Percentiles rank a stretch among this genome's conserved stretches.
Evolutionary conservation across 2,329 filamentous ascomycete species (phyloP).

Genomic region (Talaromyces verruculosus): DNA sequence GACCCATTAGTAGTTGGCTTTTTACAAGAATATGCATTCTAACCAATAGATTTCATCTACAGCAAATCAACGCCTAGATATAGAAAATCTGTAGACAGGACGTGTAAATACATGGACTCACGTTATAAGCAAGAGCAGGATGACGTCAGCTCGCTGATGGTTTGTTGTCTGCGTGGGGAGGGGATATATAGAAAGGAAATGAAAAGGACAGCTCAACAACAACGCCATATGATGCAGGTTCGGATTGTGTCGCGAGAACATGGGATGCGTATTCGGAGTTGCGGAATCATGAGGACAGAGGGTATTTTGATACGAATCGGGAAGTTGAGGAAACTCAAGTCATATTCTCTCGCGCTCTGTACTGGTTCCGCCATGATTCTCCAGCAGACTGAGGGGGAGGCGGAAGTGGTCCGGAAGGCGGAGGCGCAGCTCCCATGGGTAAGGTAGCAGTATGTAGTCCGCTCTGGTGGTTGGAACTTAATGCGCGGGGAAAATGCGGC

Average conservation of each 20-base stretch:
- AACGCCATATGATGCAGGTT: conserved; percentile 22
- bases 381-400: conserved; percentile 54
- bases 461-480: conserved; percentile 40
- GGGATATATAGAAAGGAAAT: background rate
- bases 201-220: conserved; percentile 7
- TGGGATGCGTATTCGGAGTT: conserved; percentile 4
- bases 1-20: background rate
- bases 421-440: conserved; percentile 61
- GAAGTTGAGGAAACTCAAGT: background rate
- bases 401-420: conserved; percentile 57
- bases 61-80: conserved; percentile 15
- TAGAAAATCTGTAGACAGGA: conserved; percentile 13
- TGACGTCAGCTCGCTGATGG: background rate
- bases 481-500: conserved; percentile 41
- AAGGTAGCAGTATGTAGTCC: conserved; percentile 57
- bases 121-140: background rate
- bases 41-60: conserved; percentile 14
- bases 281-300: background rate
- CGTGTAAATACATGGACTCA: conserved; percentile 8
- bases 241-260: background rate
- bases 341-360: conserved; percentile 21
- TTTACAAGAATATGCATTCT: background rate
- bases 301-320: background rate
- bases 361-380: conserved; percentile 21
- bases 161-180: background rate